phyloP scores from a whole-genome alignment of 768 basidiomycete species.

The Rhizopogon sp. region DNA sequence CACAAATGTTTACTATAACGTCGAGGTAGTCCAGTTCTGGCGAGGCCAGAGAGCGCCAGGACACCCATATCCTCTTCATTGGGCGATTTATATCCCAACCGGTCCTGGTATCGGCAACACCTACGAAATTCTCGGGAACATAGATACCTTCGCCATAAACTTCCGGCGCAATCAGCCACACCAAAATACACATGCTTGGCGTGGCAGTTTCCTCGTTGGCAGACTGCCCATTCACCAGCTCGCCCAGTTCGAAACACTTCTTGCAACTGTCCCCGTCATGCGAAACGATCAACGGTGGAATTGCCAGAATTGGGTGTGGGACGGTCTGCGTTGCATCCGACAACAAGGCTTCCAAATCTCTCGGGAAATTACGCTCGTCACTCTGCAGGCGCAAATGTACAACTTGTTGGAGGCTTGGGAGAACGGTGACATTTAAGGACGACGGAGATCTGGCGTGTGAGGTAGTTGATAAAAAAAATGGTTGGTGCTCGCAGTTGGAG shows the following conservation, averaged over 20 bases:
- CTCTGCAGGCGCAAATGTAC: too few species aligned
- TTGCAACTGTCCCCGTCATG: constrained; percentile 11
- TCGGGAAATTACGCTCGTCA: too few species aligned
- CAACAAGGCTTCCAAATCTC: too few species aligned
- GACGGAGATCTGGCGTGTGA: too few species aligned
- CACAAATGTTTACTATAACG: constrained; percentile 1
- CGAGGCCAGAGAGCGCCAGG: constrained; percentile 7
- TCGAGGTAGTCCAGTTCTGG: constrained; percentile 27
- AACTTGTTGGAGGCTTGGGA: too few species aligned
- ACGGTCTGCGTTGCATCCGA: constrained; percentile 2
- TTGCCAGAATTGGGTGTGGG: constrained; percentile 24
- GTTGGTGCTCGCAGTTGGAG: too few species aligned
- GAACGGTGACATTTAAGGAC: too few species aligned
- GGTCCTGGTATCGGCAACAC: constrained; percentile 15
- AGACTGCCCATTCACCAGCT: too few species aligned
- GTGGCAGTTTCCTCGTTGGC: constrained; percentile 20
- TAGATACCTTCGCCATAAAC: constrained; percentile 19
- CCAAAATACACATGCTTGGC: constrained; percentile 14
- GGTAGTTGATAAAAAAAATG: too few species aligned
- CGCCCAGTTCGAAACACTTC: constrained; percentile 10
- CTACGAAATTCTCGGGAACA: constrained; percentile 22
- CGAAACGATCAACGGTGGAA: constrained; percentile 19
- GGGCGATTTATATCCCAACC: constrained; percentile 15
- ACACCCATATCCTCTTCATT: background rate
- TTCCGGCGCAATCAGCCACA: constrained; percentile 4